phyloP scores from a whole-genome alignment of 164 flowering plant genomes.

The Chimonanthus salicifolius region DNA sequence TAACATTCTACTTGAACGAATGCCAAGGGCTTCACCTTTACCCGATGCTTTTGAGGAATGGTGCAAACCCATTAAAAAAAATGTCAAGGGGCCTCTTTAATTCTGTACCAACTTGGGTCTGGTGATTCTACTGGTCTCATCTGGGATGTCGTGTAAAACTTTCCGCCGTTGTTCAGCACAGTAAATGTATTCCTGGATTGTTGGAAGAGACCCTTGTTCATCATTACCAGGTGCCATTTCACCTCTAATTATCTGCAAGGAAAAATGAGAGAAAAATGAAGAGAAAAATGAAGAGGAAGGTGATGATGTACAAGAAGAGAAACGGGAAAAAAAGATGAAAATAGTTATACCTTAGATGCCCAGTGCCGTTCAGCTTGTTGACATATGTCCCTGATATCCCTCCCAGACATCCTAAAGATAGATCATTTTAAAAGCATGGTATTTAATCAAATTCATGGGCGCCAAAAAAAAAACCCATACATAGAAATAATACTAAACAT shows the following conservation, averaged over 20 bases:
- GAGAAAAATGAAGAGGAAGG: not conserved
- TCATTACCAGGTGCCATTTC: constrained; percentile 36
- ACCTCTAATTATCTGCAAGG: constrained; percentile 68
- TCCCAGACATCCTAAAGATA: constrained; percentile 81
- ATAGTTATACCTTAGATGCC: constrained; percentile 79
- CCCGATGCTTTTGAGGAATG: too few relatives aligned
- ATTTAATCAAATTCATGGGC: not conserved
- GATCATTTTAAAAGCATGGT: not conserved
- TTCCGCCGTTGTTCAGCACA: constrained; percentile 49
- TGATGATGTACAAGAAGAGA: too few relatives aligned
- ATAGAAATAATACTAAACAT: too few relatives aligned
- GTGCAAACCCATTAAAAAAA: too few relatives aligned
- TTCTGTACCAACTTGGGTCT: constrained; percentile 10
- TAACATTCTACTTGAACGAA: constrained; percentile 15
- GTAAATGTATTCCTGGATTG: constrained; percentile 61
- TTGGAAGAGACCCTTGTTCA: constrained; percentile 56
- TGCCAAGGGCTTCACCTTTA: constrained; percentile 22
- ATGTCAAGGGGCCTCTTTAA: too few relatives aligned
- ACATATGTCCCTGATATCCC: constrained; percentile 88
- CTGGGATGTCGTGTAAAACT: constrained; percentile 29
- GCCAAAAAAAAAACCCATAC: too few relatives aligned
- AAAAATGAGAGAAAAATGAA: not conserved
- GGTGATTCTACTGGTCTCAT: constrained; percentile 19
- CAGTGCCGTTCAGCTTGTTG: constrained; percentile 96
- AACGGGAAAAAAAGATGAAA: not conserved